Conservation (phyloP, 2,329 filamentous ascomycete genomes). For the Dryadomyces quercivorus region DNA sequence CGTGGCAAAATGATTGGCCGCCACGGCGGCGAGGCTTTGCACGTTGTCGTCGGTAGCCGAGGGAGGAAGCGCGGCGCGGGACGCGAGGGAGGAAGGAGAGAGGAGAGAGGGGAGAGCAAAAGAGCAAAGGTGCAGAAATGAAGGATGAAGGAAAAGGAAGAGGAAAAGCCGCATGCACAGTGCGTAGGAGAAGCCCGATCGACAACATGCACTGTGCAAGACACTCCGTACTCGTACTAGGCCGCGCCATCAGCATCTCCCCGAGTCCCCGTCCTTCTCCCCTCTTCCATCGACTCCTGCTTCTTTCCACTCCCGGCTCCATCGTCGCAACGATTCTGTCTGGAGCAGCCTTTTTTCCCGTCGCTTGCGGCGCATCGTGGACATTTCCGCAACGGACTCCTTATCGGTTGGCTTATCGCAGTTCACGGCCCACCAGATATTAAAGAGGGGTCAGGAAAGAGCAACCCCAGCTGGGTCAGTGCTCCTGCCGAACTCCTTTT, state of each 20-base stretch:
- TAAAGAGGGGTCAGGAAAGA: conserved; percentile 2
- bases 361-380: background rate
- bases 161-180: background rate
- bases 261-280: background rate
- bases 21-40: background rate
- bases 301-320: background rate
- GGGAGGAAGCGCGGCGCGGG: background rate
- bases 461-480: background rate
- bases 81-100: background rate
- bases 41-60: background rate
- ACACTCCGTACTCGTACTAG: too few relatives aligned
- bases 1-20: background rate
- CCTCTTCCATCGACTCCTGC: background rate
- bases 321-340: background rate
- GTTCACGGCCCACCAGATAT: background rate
- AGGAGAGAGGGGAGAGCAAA: too few relatives aligned
- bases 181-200: too few relatives aligned
- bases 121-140: background rate
- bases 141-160: background rate
- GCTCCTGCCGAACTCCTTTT: background rate
- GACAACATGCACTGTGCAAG: background rate
- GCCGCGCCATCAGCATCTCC: background rate
- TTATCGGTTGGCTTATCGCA: background rate
- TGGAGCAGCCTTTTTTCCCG: background rate
- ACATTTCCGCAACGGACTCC: background rate